Conservation (phyloP, 257 asterid genomes). For the Solanum megistacrolobum region DNA sequence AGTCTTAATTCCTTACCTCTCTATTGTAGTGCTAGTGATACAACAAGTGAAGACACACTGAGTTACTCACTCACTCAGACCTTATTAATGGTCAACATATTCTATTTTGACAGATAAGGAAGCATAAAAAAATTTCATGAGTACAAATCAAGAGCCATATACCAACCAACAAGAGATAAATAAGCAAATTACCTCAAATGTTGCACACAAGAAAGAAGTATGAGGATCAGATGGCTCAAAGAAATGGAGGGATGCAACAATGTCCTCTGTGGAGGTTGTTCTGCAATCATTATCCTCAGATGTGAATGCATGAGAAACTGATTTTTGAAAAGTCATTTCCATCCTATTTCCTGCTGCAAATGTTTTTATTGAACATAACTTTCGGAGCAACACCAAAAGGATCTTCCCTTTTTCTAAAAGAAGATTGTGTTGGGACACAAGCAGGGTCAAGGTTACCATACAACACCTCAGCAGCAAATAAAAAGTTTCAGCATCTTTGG, state of each 20-base stretch:
- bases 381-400: slow-evolving; percentile 37
- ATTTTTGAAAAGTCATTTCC: slow-evolving; percentile 34
- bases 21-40: neutral
- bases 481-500: slow-evolving; percentile 30
- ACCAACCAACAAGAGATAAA: neutral
- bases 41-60: neutral
- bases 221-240: slow-evolving; percentile 47
- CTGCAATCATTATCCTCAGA: slow-evolving; percentile 25
- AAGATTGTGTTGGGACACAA: slow-evolving; percentile 15
- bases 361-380: slow-evolving; percentile 23
- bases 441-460: slow-evolving; percentile 40
- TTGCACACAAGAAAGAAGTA: slow-evolving; percentile 28
- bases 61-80: neutral
- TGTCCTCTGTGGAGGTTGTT: slow-evolving; percentile 42
- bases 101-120: neutral
- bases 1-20: neutral
- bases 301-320: slow-evolving; percentile 29
- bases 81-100: neutral
- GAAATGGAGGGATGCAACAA: slow-evolving; percentile 51
- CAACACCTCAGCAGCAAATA: slow-evolving; percentile 64
- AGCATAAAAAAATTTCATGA: neutral
- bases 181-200: slow-evolving; percentile 63
- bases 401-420: slow-evolving; percentile 40
- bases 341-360: slow-evolving; percentile 10
- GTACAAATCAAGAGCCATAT: neutral